Evolutionary conservation across 768 basidiomycete species (phyloP).

Genomic region (Rhizopogon vinicolor): DNA sequence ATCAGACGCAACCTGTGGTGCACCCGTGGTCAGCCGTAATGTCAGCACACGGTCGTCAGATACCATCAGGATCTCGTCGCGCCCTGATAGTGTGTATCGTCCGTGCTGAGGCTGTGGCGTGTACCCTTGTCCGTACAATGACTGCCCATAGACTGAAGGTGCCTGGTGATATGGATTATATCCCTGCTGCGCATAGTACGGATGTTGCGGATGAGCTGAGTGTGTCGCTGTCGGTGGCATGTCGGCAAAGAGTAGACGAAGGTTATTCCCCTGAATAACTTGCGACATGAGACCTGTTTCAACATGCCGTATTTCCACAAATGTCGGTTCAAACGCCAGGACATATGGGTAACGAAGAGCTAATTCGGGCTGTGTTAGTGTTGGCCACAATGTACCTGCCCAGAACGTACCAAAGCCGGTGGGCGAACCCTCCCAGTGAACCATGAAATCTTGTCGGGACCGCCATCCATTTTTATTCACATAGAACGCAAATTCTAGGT

Average conservation of each 20-base stretch:
- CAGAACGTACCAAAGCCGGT: slow-evolving; percentile 84
- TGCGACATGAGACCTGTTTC: slow-evolving; percentile 90
- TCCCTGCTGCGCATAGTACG: slow-evolving; percentile 25
- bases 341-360: slow-evolving; percentile 97
- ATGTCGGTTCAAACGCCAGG: slow-evolving; percentile 92
- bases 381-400: background rate
- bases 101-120: slow-evolving; percentile 36
- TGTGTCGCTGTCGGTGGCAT: slow-evolving; percentile 84
- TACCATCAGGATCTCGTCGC: slow-evolving; percentile 86
- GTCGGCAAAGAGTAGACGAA: slow-evolving; percentile 90
- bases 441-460: slow-evolving; percentile 88
- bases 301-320: slow-evolving; percentile 95
- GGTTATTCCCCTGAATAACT: slow-evolving; percentile 90
- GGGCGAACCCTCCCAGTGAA: slow-evolving; percentile 94
- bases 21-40: slow-evolving; percentile 45
- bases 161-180: slow-evolving; percentile 30
- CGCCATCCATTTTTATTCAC: slow-evolving; percentile 95
- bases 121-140: slow-evolving; percentile 26
- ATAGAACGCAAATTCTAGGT: slow-evolving; percentile 94
- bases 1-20: slow-evolving; percentile 8
- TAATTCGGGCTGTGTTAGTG: slow-evolving; percentile 26
- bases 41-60: slow-evolving; percentile 84
- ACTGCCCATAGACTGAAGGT: slow-evolving; percentile 12
- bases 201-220: slow-evolving; percentile 26
- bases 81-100: slow-evolving; percentile 47